phyloP scores from a whole-genome alignment of 148 eudicot genomes.

The Fagopyrum homotropicum region DNA sequence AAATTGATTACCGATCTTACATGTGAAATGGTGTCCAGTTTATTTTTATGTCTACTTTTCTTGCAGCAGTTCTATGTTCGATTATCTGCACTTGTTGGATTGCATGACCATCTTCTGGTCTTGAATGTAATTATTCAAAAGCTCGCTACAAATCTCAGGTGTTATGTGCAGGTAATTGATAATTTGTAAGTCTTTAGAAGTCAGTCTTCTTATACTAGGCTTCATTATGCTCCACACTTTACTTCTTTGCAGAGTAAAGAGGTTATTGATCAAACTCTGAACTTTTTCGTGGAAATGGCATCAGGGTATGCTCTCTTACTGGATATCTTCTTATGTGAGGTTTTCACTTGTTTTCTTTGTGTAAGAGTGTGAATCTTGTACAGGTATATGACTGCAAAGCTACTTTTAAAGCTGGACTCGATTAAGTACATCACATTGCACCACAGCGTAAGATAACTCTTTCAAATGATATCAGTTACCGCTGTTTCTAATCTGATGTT shows the following conservation, averaged over 20 bases:
- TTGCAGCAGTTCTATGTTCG: conserved; percentile 89
- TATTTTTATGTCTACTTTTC: conserved; percentile 15
- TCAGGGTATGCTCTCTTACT: conserved; percentile 57
- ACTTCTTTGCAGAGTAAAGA: conserved; percentile 56
- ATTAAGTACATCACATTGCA: conserved; percentile 61
- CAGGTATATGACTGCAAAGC: conserved; percentile 85
- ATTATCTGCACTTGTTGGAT: conserved; percentile 82
- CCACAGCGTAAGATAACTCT: conserved; percentile 52
- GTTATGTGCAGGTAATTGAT: conserved; percentile 60
- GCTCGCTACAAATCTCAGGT: conserved; percentile 76
- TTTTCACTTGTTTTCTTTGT: conserved; percentile 2
- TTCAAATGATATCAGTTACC: not conserved
- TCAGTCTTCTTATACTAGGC: not conserved
- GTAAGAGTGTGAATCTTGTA: conserved; percentile 13
- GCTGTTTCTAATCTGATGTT: not conserved
- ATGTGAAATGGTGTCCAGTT: not conserved
- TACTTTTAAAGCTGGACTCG: conserved; percentile 76
- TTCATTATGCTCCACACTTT: not conserved
- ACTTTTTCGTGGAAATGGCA: conserved; percentile 77
- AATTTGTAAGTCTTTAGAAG: not conserved
- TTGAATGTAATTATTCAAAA: conserved; percentile 78
- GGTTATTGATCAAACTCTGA: conserved; percentile 69
- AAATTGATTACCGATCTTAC: not conserved
- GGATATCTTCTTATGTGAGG: conserved; percentile 8
- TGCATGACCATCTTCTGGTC: conserved; percentile 72